Base-by-base conservation (phyloP, 345 rosid genomes). In the Gossypium australe region DNA sequence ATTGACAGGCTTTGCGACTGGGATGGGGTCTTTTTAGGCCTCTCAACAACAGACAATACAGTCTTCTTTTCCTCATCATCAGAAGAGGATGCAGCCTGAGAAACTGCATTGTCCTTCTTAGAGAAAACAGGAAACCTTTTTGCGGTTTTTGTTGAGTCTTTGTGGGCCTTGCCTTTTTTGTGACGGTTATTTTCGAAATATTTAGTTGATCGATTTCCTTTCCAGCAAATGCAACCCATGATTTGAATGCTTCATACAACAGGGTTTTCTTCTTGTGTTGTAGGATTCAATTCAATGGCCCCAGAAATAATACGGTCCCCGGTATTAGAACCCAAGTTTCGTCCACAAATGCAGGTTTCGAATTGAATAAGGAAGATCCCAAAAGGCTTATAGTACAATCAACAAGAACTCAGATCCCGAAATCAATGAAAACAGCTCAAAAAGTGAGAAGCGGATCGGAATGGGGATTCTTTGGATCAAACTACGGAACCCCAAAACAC, bases 161-260 rank as follows among this genome's bases (percentile, higher is more conserved):
- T 74, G 71, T 17, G 63, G 70, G 65, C 75, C 59, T 66, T 73
- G 74, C 78, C 85, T 43, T 56, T 82, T 69, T 79, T 82, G 48
- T 58, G 83, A 71, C 55, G 66, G 52, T 78, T 81, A 55, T 60
- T 80, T 7, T 74, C 78, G 13, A 58, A 52, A 61, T 14, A 72
- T 3, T 77, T 83, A 71, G 77, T 75, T 24, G 85, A 83, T 64
- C 82, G 79, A 80, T 77, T 62, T 48, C 83, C 94, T 84, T 93
- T 95, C 49, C 93, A 85, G 90, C 97, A 95, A 73, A 86, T 84
- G 86, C 99, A 90, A 4, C 99, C 98, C 99, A 91, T 95, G 56
- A 79, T 79, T 52, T 70, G 80, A 69, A 78, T 7, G 53, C 70
- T 10, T 66, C 29, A 18, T 66, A 44, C 53, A 45, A 66, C 27